phyloP scores from a whole-genome alignment of 148 eudicot species.

The Tetragonia tetragonoides region DNA sequence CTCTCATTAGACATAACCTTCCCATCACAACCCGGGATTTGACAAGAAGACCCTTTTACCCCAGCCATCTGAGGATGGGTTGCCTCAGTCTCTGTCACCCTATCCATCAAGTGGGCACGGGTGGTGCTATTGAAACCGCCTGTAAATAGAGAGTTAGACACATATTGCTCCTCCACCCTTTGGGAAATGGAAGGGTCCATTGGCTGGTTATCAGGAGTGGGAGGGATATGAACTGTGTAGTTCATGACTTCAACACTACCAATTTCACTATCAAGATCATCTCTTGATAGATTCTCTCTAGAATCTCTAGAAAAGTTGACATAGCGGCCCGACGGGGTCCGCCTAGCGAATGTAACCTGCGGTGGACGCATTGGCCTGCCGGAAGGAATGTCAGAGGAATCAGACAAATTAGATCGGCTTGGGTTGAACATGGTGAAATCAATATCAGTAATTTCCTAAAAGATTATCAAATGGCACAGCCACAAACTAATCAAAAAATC shows the following conservation, averaged over 20 bases:
- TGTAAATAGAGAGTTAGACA: conserved; percentile 78
- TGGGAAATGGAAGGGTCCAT: conserved; percentile 80
- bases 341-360: conserved; percentile 59
- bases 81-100: conserved; percentile 77
- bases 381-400: conserved; percentile 45
- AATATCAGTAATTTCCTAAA: background rate
- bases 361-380: conserved; percentile 52
- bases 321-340: conserved; percentile 84
- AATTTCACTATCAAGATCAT: conserved; percentile 77
- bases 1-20: conserved; percentile 92
- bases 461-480: conserved; percentile 2
- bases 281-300: conserved; percentile 52
- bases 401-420: conserved; percentile 47
- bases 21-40: conserved; percentile 82
- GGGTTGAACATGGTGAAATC: conserved; percentile 35
- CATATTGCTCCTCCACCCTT: conserved; percentile 94
- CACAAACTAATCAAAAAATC: conserved; percentile 12
- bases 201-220: conserved; percentile 92
- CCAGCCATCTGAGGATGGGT: conserved; percentile 99
- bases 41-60: conserved; percentile 78
- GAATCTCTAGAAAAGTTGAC: conserved; percentile 76
- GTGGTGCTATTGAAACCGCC: conserved; percentile 94
- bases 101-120: conserved; percentile 94
- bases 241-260: conserved; percentile 60
- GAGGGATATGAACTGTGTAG: conserved; percentile 86